phyloP scores from a whole-genome alignment of 495 filamentous ascomycete genomes.

The Cudoniella acicularis region DNA sequence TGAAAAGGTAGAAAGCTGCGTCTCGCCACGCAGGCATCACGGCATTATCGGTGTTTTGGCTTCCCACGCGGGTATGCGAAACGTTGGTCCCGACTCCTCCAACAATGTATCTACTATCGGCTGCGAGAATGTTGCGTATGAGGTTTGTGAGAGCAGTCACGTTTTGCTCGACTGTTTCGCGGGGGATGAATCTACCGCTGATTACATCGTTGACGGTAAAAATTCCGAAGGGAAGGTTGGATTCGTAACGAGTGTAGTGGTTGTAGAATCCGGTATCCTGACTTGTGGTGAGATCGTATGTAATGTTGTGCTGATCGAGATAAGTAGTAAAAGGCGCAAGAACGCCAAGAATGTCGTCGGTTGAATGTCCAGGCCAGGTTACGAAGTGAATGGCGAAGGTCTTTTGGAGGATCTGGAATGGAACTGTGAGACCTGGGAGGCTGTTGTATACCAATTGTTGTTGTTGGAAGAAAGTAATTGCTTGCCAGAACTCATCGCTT shows the following conservation, averaged over 20 bases:
- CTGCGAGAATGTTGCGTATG: neutral
- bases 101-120: no score
- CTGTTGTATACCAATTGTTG: neutral
- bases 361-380: neutral
- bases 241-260: neutral
- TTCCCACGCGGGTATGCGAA: no score
- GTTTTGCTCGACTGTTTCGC: conserved; percentile 25
- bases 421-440: neutral
- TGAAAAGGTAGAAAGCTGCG: no score
- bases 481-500: conserved; percentile 18
- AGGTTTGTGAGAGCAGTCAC: conserved; percentile 29
- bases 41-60: no score
- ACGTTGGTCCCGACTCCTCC: no score
- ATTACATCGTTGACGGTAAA: neutral
- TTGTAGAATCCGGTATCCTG: neutral
- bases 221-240: neutral
- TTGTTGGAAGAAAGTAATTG: neutral
- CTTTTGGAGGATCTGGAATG: neutral
- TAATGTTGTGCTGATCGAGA: neutral
- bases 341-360: neutral
- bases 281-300: neutral
- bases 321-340: neutral
- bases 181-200: neutral
- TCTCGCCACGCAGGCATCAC: no score
- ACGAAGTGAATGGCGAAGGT: neutral